Conservation (phyloP, 305 asterid species). For the Salvia sclarea region DNA sequence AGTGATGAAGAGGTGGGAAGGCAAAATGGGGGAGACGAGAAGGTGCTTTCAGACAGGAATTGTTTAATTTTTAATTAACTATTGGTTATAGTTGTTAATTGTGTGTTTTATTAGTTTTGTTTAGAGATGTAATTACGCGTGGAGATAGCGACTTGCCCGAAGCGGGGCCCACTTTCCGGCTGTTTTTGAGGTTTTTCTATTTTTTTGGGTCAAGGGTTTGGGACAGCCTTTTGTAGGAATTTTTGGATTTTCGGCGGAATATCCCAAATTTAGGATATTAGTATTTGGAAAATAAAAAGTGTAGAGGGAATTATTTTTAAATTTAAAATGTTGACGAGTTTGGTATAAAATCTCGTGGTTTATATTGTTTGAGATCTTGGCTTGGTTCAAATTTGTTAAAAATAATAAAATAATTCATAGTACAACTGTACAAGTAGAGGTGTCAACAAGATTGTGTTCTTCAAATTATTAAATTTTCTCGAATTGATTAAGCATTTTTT, state of each 20-base stretch:
- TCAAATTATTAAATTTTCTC: no score
- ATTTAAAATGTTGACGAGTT: no score
- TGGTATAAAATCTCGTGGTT: no score
- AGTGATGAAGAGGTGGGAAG: slow-evolving; percentile 12
- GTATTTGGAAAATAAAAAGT: no score
- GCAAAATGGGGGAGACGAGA: slow-evolving; percentile 12
- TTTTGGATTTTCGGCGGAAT: neutral
- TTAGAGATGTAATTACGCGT: slow-evolving; percentile 13
- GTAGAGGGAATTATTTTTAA: no score
- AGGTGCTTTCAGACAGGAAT: slow-evolving; percentile 16
- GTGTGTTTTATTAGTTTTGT: neutral
- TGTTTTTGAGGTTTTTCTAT: neutral
- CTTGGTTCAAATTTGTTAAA: no score
- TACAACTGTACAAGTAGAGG: no score
- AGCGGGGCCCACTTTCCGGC: slow-evolving; percentile 7
- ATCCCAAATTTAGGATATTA: neutral
- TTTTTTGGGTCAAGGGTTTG: neutral
- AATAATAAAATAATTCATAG: no score
- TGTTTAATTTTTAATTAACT: no score
- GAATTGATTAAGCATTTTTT: no score
- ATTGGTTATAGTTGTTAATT: neutral
- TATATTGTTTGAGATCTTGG: no score
- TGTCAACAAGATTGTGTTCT: no score
- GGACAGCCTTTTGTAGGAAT: neutral
- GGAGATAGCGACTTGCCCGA: neutral